Conservation (phyloP, 805 yeast species). For the Monosporozyma siamensis region DNA sequence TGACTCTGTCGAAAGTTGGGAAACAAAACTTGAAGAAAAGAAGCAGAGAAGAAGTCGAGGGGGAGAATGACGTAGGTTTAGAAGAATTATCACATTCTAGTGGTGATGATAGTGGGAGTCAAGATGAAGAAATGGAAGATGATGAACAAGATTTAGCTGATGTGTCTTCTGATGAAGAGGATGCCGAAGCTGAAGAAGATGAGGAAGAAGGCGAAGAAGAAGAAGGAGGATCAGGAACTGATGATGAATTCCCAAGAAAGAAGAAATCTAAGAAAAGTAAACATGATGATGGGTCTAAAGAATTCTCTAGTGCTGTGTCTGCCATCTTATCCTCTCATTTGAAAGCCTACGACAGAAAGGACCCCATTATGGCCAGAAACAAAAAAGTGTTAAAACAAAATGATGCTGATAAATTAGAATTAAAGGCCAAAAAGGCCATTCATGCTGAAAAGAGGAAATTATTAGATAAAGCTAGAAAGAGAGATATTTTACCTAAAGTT, state of each 20-base stretch:
- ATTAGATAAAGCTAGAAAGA: conserved; percentile 58
- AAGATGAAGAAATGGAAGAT: conserved; percentile 7
- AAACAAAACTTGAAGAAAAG: background rate
- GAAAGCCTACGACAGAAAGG: conserved; percentile 80
- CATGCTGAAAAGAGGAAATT: conserved; percentile 60
- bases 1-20: background rate
- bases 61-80: background rate
- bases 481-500: conserved; percentile 55
- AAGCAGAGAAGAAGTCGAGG: conserved; percentile 1
- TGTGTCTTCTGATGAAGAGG: conserved; percentile 14
- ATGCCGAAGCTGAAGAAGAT: conserved; percentile 17
- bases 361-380: conserved; percentile 86
- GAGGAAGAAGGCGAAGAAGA: conserved; percentile 19
- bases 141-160: conserved; percentile 17
- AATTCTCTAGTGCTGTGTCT: conserved; percentile 73
- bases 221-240: conserved; percentile 24
- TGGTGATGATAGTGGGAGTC: background rate
- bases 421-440: conserved; percentile 66
- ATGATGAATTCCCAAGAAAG: conserved; percentile 37
- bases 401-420: conserved; percentile 74
- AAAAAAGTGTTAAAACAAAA: conserved; percentile 58
- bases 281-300: conserved; percentile 59
- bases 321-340: conserved; percentile 78
- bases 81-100: background rate
- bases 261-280: conserved; percentile 48